A percentile compares a stretch with the other conserved stretches of the same genome.
Evolutionary conservation across 768 basidiomycete genomes (phyloP).

Genomic region (Krasilnikovozyma curviuscula): DNA sequence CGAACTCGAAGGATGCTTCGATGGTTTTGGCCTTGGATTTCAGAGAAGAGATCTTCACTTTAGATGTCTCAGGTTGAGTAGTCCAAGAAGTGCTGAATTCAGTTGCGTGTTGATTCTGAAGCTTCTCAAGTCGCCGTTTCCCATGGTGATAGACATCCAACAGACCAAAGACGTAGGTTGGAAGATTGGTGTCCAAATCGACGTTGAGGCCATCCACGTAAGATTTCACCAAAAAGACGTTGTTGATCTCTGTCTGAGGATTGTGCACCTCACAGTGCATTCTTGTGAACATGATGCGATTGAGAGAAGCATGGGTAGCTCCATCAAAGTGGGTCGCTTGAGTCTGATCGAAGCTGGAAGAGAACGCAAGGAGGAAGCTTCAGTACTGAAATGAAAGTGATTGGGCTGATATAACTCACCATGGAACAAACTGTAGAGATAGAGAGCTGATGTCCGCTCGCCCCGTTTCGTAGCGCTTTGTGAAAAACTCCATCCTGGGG

Average conservation of each 20-base stretch:
- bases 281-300: conserved; percentile 19
- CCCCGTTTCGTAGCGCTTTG: conserved; percentile 59
- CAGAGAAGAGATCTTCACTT: neutral
- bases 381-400: neutral
- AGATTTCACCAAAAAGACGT: conserved; percentile 20
- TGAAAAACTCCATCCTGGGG: conserved; percentile 48
- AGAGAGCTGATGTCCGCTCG: conserved; percentile 50
- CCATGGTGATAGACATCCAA: conserved; percentile 22
- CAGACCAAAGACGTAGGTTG: conserved; percentile 19
- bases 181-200: conserved; percentile 17
- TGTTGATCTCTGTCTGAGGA: conserved; percentile 14
- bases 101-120: conserved; percentile 14
- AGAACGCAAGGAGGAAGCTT: neutral
- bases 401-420: conserved; percentile 32
- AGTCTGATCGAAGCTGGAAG: conserved; percentile 55
- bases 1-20: conserved; percentile 50
- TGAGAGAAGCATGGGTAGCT: conserved; percentile 18
- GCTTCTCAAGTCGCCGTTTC: conserved; percentile 14
- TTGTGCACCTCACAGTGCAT: conserved; percentile 19
- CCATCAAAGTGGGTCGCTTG: conserved; percentile 43
- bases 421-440: conserved; percentile 65
- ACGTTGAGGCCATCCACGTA: conserved; percentile 22
- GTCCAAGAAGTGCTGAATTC: neutral
- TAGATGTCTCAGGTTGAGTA: neutral
- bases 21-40: conserved; percentile 24